Percentiles rank a stretch among this genome's conserved stretches.
These are phyloP conservation scores for Saksenaea oblongispora DNA, from an alignment of 371 early-diverging fungal genomes.

Conservation along the genomic window DNA sequence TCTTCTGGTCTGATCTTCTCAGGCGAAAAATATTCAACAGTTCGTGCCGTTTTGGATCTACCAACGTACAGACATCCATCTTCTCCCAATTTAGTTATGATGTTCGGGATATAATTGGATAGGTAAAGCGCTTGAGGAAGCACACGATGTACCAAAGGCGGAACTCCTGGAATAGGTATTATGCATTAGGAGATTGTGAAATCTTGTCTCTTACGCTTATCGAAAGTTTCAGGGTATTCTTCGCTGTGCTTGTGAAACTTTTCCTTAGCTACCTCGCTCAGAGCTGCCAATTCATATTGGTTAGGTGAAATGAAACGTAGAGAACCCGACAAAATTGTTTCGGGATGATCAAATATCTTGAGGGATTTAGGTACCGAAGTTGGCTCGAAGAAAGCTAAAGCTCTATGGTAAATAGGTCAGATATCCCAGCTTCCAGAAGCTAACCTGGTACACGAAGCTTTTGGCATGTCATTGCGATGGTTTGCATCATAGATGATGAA, in stretches of 20 bases:
- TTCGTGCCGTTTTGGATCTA: conserved; percentile 6
- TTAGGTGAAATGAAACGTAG: conserved; percentile 68
- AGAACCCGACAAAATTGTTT: conserved; percentile 13
- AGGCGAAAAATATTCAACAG: conserved; percentile 37
- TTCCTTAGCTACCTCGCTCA: conserved; percentile 55
- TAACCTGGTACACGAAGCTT: conserved; percentile 39
- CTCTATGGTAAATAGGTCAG: neutral
- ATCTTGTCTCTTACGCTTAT: neutral
- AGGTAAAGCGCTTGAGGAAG: conserved; percentile 29
- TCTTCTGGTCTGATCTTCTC: conserved; percentile 30
- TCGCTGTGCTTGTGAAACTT: neutral
- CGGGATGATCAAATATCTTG: conserved; percentile 50
- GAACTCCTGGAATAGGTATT: neutral
- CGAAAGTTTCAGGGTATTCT: neutral
- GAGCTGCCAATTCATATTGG: conserved; percentile 59
- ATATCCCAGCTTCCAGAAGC: neutral
- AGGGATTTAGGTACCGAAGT: conserved; percentile 86
- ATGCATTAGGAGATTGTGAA: neutral
- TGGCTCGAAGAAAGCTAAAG: conserved; percentile 81
- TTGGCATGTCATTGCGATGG: conserved; percentile 37
- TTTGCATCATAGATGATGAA: conserved; percentile 36
- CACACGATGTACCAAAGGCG: conserved; percentile 18
- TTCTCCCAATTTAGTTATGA: conserved; percentile 63
- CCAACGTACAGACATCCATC: conserved; percentile 49
- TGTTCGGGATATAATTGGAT: conserved; percentile 44